Evolutionary conservation across 2,329 filamentous ascomycete genomes (phyloP).

Genomic region (Ophiosphaerella herpotricha): DNA sequence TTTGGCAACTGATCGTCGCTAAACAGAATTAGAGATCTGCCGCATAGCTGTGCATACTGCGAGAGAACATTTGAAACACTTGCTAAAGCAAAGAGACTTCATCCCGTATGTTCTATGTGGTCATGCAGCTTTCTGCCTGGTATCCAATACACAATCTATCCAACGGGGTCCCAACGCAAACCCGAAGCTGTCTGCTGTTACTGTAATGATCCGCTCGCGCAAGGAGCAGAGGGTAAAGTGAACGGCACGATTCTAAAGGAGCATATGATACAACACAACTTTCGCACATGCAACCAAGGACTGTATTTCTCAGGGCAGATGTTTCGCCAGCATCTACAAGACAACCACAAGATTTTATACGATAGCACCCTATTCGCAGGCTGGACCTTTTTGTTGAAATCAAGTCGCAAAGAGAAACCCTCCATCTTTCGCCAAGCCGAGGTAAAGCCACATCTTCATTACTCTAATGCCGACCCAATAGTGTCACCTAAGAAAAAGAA

Average conservation of each 20-base stretch:
- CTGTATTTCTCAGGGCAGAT: slow-evolving; percentile 33
- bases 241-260: slow-evolving; percentile 24
- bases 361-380: slow-evolving; percentile 29
- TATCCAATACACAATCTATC: slow-evolving; percentile 34
- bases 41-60: slow-evolving; percentile 29
- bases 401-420: slow-evolving; percentile 21
- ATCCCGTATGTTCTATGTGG: slow-evolving; percentile 32
- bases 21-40: slow-evolving; percentile 11
- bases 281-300: slow-evolving; percentile 30
- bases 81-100: slow-evolving; percentile 17
- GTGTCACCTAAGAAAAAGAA: slow-evolving; percentile 1
- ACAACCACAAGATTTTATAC: slow-evolving; percentile 24
- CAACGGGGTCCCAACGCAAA: slow-evolving; percentile 8
- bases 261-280: slow-evolving; percentile 30
- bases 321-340: slow-evolving; percentile 34
- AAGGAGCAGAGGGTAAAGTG: slow-evolving; percentile 22
- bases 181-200: slow-evolving; percentile 29
- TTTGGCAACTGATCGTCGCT: neutral
- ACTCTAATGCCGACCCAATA: slow-evolving; percentile 20
- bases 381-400: slow-evolving; percentile 30
- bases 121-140: slow-evolving; percentile 34
- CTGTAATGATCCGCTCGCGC: slow-evolving; percentile 27
- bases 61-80: slow-evolving; percentile 24
- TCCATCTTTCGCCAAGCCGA: slow-evolving; percentile 23
- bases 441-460: slow-evolving; percentile 2